phyloP scores from a whole-genome alignment of 306 rosid genomes.

The Ceratonia siliqua region DNA sequence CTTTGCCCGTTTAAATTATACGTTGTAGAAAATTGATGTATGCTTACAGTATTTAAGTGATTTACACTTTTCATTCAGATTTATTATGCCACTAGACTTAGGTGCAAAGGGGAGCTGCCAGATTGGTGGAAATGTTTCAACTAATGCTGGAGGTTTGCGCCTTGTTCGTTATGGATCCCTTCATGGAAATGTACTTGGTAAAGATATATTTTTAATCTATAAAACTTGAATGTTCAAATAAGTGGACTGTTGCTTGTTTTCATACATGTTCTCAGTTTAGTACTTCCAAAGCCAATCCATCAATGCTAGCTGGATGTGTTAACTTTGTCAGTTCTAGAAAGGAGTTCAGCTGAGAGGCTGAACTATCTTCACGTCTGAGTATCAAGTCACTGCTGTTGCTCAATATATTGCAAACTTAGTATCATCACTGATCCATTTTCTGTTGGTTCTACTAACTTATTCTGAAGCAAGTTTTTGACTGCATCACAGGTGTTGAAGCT shows the following conservation, averaged over 20 bases:
- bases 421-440: conserved; percentile 25
- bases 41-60: conserved; percentile 40
- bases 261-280: conserved; percentile 15
- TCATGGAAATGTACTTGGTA: conserved; percentile 92
- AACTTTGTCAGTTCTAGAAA: conserved; percentile 22
- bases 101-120: conserved; percentile 99
- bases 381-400: conserved; percentile 4
- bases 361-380: background rate
- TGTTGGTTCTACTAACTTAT: conserved; percentile 22
- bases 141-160: conserved; percentile 98
- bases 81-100: conserved; percentile 97
- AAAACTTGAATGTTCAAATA: conserved; percentile 8
- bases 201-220: conserved; percentile 29
- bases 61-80: conserved; percentile 75
- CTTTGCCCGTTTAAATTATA: conserved; percentile 22
- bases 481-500: conserved; percentile 77
- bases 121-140: conserved; percentile 96
- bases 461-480: conserved; percentile 34
- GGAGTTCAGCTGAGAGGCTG: conserved; percentile 29
- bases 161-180: conserved; percentile 95
- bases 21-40: conserved; percentile 6
- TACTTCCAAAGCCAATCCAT: conserved; percentile 4
- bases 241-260: conserved; percentile 26
- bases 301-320: conserved; percentile 20
- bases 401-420: conserved; percentile 30